phyloP scores from a whole-genome alignment of 345 rosid genomes.

The Hibiscus syriacus region DNA sequence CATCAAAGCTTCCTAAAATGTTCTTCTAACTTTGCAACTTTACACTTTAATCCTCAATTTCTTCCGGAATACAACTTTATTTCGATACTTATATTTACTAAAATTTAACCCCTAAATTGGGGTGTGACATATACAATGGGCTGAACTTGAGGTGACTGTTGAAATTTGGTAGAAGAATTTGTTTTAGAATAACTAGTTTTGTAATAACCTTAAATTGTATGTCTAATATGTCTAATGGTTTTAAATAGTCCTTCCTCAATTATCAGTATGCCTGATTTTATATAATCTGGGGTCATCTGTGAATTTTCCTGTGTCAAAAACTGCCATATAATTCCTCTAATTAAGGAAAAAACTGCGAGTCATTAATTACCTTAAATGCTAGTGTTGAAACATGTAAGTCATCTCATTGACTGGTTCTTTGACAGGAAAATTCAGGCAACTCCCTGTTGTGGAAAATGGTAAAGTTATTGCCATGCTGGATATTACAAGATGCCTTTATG shows the following conservation, averaged over 20 bases:
- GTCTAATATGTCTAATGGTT: background rate
- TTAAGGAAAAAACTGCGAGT: background rate
- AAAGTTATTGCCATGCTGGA: slow-evolving; percentile 95
- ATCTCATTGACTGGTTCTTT: background rate
- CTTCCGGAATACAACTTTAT: no score
- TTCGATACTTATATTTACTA: no score
- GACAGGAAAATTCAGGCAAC: slow-evolving; percentile 88
- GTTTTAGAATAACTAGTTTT: background rate
- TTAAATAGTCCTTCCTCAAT: background rate
- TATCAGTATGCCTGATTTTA: background rate
- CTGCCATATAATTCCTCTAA: no score
- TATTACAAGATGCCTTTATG: no score
- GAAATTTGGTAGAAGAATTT: background rate
- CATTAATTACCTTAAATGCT: background rate
- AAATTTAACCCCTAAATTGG: no score
- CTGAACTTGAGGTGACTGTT: background rate
- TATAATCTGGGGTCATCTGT: no score
- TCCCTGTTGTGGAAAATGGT: slow-evolving; percentile 97
- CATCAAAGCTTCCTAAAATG: no score
- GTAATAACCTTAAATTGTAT: background rate
- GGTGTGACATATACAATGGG: background rate
- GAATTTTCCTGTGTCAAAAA: no score
- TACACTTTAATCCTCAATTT: no score
- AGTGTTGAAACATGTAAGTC: background rate
- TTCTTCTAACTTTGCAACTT: no score